These are phyloP conservation scores for Phytopythium ostracodes DNA, from an alignment of 352 stramenopile genomes.

Conservation along the genomic window DNA sequence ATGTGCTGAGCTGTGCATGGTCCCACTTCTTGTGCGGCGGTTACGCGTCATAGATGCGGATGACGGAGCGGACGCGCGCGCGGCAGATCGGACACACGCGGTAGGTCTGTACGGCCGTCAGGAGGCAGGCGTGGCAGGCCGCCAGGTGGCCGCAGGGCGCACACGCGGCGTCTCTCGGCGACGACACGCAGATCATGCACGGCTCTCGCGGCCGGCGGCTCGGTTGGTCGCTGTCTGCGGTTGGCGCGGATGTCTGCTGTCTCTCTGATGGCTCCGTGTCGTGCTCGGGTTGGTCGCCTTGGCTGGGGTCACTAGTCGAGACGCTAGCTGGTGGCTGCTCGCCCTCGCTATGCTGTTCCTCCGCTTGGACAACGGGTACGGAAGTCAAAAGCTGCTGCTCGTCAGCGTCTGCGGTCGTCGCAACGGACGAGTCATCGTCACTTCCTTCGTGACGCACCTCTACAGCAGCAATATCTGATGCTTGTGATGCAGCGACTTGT, in stretches of 20 bases:
- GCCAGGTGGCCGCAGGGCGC: conserved; percentile 54
- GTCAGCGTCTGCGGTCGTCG: neutral
- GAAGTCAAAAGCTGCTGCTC: neutral
- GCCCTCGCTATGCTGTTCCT: neutral
- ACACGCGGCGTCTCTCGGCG: conserved; percentile 36
- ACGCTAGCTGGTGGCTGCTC: neutral
- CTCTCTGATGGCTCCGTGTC: neutral
- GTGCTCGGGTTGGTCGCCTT: neutral
- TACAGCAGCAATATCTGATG: too few relatives aligned
- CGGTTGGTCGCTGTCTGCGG: neutral
- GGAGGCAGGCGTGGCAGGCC: conserved; percentile 37
- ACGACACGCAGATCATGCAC: conserved; percentile 50
- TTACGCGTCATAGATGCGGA: conserved; percentile 35
- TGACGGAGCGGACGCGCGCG: conserved; percentile 26
- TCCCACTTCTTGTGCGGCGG: too few relatives aligned
- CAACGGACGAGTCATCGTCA: neutral
- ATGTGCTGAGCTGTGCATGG: too few relatives aligned
- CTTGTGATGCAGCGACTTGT: neutral
- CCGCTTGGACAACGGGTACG: neutral
- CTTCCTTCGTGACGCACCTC: neutral
- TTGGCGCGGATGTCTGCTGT: neutral
- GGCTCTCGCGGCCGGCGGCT: conserved; percentile 9
- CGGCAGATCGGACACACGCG: conserved; percentile 46
- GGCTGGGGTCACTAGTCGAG: neutral
- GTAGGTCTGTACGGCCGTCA: conserved; percentile 22